Conservation (phyloP, 352 stramenopile genomes). For the Globisporangium abappressorium region DNA sequence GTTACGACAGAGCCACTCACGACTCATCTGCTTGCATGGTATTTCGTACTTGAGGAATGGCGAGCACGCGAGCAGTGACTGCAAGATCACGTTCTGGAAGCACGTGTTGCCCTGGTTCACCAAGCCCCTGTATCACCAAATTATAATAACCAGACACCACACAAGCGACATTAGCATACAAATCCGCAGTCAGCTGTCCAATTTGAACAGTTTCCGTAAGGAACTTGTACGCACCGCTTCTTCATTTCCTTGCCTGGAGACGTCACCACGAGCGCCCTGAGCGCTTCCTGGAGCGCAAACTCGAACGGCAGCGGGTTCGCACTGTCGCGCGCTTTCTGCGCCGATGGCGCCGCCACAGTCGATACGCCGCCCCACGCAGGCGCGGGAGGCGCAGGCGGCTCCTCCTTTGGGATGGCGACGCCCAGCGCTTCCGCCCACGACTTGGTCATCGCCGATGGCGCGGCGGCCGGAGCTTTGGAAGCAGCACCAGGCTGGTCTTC, state of each 20-base stretch:
- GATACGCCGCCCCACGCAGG: slow-evolving; percentile 29
- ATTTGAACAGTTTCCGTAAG: neutral
- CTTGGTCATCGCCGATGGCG: slow-evolving; percentile 28
- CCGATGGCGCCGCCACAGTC: slow-evolving; percentile 5
- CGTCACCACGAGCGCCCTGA: slow-evolving; percentile 49
- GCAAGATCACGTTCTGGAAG: slow-evolving; percentile 88
- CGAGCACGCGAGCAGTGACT: slow-evolving; percentile 73
- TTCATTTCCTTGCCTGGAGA: slow-evolving; percentile 79
- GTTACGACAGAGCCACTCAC: neutral
- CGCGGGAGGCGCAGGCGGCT: slow-evolving; percentile 16
- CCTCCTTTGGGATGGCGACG: slow-evolving; percentile 23
- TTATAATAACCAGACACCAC: slow-evolving; percentile 21
- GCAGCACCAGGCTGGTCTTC: neutral
- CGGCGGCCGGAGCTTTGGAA: slow-evolving; percentile 5
- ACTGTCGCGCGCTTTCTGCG: slow-evolving; percentile 4
- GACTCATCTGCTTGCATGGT: too few species aligned
- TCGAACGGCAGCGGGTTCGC: slow-evolving; percentile 48
- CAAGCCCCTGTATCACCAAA: slow-evolving; percentile 27
- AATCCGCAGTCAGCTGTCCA: neutral
- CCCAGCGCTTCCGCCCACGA: slow-evolving; percentile 63
- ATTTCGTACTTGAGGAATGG: slow-evolving; percentile 61
- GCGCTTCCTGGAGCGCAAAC: slow-evolving; percentile 60
- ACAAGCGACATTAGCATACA: neutral
- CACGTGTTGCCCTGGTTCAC: slow-evolving; percentile 88
- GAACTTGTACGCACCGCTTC: slow-evolving; percentile 42